These are phyloP conservation scores for Xylariaceae sp. DNA, from an alignment of 2,329 filamentous ascomycete genomes.

Conservation along the genomic window DNA sequence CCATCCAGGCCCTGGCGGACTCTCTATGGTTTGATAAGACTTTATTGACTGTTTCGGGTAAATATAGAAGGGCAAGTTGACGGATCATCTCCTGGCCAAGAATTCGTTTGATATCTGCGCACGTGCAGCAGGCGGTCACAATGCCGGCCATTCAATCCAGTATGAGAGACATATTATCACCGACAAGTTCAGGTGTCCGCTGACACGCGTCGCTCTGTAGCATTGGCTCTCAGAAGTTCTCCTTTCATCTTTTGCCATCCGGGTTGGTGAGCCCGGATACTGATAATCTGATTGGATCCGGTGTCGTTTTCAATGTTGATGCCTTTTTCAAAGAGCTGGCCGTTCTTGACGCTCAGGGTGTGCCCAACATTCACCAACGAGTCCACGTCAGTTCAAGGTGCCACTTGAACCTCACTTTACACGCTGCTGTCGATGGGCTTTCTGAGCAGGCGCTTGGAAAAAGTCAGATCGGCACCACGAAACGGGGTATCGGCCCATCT, in stretches of 20 bases:
- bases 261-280: slow-evolving; percentile 68
- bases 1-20: background rate
- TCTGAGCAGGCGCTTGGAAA: slow-evolving; percentile 51
- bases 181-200: slow-evolving; percentile 1
- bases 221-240: slow-evolving; percentile 10
- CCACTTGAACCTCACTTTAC: slow-evolving; percentile 60
- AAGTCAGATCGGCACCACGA: slow-evolving; percentile 19
- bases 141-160: slow-evolving; percentile 20
- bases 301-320: slow-evolving; percentile 46
- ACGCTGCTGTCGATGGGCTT: slow-evolving; percentile 62
- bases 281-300: slow-evolving; percentile 70
- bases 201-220: slow-evolving; percentile 1
- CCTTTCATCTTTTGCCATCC: slow-evolving; percentile 56
- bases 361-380: slow-evolving; percentile 50
- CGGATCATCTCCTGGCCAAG: slow-evolving; percentile 16
- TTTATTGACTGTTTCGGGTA: slow-evolving; percentile 11
- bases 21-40: slow-evolving; percentile 3
- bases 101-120: slow-evolving; percentile 17
- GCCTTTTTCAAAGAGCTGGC: slow-evolving; percentile 63
- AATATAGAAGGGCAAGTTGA: slow-evolving; percentile 19
- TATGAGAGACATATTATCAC: slow-evolving; percentile 8
- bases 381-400: slow-evolving; percentile 60
- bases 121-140: slow-evolving; percentile 18
- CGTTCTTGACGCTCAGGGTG: slow-evolving; percentile 56
- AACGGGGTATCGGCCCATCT: slow-evolving; percentile 23